Base-by-base conservation (phyloP, 371 early-diverging fungal genomes). In the Rhizopus microsporus region DNA sequence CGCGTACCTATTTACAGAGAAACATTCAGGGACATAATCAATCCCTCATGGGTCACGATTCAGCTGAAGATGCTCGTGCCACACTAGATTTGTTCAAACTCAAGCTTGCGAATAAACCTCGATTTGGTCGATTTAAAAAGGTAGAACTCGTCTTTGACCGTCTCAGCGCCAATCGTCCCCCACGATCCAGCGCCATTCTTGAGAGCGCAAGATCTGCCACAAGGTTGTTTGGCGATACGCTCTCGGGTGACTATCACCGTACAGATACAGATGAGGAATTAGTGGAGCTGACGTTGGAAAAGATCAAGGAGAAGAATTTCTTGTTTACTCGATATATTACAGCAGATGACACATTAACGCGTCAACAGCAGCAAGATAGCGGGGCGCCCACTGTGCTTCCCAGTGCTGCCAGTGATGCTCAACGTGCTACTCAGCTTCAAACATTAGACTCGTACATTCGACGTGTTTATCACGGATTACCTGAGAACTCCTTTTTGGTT, bases 51-150 rank as follows among this genome's bases (percentile, higher is more conserved):
- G 91, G 90, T 42, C 94, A 93, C 77, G 91, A 91, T 69, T 83
- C 87, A 33, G 70, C 76, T 15, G 91, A 92, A 73, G 94, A 93
- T 78, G 90, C 93, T 5, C 59, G 70, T 46, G 82, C 92, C 8
- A 80, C 85, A 12, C 62, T 93, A 57, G 91, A 92, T 57, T 59
- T 93, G 5, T 78, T 88, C 44, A 78, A 82, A 62, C 70, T 84
- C 43, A 88, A 85, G 51, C 33, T 88, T 31, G 43, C 65, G 30
- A 71, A 78, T 10, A 82, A 81, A 0, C 62, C 70, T 8, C 60
- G 71, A 5, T 87, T 77, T 62, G 88, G 86, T 13, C 68, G 65
- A 40, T 72, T 68, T 38, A 71, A 69, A 40, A 69, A 76, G 30
- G 63, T 73, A 0, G 85, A 84, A 34, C 62, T 81, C 10, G 59